A percentile compares a stretch with the other conserved stretches of the same genome.
Conservation (phyloP, 768 basidiomycete species). For the Pisolithus orientalis region DNA sequence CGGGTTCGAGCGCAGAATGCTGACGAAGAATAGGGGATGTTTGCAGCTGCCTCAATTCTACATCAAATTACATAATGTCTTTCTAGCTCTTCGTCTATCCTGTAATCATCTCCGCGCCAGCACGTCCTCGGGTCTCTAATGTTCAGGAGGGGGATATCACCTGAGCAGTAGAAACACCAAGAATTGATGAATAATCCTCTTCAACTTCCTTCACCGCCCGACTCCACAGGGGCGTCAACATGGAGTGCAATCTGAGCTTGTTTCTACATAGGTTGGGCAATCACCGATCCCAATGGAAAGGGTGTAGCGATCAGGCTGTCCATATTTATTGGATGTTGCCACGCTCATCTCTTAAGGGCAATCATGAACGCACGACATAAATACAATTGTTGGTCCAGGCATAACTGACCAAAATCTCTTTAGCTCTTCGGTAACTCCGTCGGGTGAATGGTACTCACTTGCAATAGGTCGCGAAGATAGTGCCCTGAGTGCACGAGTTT, state of each 20-base stretch:
- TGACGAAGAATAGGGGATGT: too few species aligned
- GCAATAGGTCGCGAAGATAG: neutral
- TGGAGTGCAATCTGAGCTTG: neutral
- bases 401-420: neutral
- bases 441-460: neutral
- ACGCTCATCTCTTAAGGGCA: neutral
- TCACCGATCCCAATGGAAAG: neutral
- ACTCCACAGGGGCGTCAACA: neutral
- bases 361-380: neutral
- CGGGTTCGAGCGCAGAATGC: too few species aligned
- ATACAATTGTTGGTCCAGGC: neutral
- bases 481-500: neutral
- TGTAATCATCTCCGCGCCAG: too few species aligned
- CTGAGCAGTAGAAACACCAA: too few species aligned
- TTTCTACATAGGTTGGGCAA: neutral
- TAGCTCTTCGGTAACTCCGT: neutral
- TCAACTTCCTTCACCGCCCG: neutral
- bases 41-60: too few species aligned
- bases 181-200: too few species aligned
- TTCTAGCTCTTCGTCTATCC: too few species aligned
- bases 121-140: too few species aligned
- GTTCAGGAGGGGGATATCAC: too few species aligned
- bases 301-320: neutral
- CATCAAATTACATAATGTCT: too few species aligned
- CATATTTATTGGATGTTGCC: neutral